A percentile compares a stretch with the other conserved stretches of the same genome.
Evolutionary conservation across 2,329 filamentous ascomycete genomes (phyloP).

Genomic region (Sclerotinia glacialis): DNA sequence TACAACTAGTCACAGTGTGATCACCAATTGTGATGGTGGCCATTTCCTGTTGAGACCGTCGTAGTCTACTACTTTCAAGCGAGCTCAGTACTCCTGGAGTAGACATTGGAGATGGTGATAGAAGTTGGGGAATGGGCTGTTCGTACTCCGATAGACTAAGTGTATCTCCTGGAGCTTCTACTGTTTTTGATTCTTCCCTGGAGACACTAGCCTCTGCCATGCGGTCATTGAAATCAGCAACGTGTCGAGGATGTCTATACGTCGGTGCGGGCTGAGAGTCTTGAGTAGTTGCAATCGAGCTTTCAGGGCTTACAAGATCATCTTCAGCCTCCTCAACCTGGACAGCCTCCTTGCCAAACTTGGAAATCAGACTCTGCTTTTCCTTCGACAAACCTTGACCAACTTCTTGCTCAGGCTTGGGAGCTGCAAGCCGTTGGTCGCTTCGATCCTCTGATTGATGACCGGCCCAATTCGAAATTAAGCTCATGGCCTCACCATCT

Average conservation of each 20-base stretch:
- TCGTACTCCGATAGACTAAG: conserved; percentile 22
- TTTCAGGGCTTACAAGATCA: conserved; percentile 26
- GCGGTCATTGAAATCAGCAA: conserved; percentile 38
- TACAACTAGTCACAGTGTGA: conserved; percentile 37
- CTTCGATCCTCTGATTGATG: conserved; percentile 39
- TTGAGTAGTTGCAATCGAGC: conserved; percentile 27
- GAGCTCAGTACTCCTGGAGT: conserved; percentile 31
- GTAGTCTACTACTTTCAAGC: conserved; percentile 29
- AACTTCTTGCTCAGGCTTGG: conserved; percentile 11
- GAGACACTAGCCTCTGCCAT: conserved; percentile 30
- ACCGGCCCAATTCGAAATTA: conserved; percentile 49
- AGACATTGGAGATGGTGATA: conserved; percentile 32
- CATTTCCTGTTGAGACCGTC: conserved; percentile 31
- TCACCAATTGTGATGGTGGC: conserved; percentile 40
- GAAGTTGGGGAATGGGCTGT: conserved; percentile 30
- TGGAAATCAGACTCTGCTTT: conserved; percentile 33
- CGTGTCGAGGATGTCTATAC: conserved; percentile 28
- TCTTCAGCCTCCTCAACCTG: conserved; percentile 23
- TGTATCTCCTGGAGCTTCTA: conserved; percentile 3
- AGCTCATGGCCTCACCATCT: conserved; percentile 37
- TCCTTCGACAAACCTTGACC: conserved; percentile 32
- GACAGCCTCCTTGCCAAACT: conserved; percentile 29
- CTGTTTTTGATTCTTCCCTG: conserved; percentile 19
- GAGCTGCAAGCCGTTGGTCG: conserved; percentile 17
- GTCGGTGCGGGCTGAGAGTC: conserved; percentile 22